Evolutionary conservation across 225 moss, liverwort and hornwort genomes (phyloP), one percentile per base, ranked within the genome.

Genomic region (Pseudoscleropodium purum): DNA sequence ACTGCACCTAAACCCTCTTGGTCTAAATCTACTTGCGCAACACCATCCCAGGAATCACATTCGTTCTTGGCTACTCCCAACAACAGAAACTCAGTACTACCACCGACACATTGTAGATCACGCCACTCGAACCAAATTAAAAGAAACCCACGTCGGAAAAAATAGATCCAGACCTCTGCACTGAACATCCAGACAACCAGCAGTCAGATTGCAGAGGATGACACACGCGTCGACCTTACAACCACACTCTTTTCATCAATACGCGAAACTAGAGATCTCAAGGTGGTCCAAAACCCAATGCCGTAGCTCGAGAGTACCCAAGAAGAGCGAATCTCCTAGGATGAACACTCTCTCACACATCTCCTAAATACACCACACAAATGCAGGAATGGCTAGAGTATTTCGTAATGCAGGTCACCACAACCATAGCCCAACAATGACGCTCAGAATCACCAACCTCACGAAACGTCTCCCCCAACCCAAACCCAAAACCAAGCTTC

Each of bases 1-100:
- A 49, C 18, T 77, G 34, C 86, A 92, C 83, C 72, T 79, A 86
- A 90, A 86, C 89, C 90, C 92, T 90, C 60, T 43, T 39, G 31
- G 3, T 45, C 16, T 14, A 54, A 81, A 88, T 90, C 87, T 75
- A 39, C 24, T 29, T 60, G 37, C 60, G 41, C 82, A 45, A 69
- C 76, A 41, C 52, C 83, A 62, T 36, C 33, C 25, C 79, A 36
- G 36, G 45, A 85, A 54, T 57, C 90, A 72, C 77, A 88, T 88
- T 82, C 88, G 57, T 77, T 82, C 88, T 77, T 86, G 83, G 36
- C 31, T 65, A 77, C 41, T 75, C 30, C 74, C 30, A 30, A 10
- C 17, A 8, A 39, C 74, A 75, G 29, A 17, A 43, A 49, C 75
- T 17, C 49, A 36, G 57, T 27, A 29, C 33, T 61, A 29, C 19